These are phyloP conservation scores for Colletotrichum sp. DNA, from an alignment of 2,329 filamentous ascomycete species.

Conservation along the genomic window DNA sequence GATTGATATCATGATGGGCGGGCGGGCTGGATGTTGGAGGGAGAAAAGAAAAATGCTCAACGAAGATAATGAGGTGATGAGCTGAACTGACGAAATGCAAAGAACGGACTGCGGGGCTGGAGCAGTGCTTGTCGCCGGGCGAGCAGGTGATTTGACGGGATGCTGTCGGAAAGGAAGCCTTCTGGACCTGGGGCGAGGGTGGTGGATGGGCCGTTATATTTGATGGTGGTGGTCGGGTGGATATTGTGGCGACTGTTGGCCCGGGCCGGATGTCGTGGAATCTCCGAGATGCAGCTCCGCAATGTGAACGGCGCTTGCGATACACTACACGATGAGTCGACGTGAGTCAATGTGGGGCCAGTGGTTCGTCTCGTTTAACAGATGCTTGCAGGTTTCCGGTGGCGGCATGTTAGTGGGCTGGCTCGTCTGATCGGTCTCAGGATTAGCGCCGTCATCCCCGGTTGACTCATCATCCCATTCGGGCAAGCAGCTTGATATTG, in stretches of 20 bases:
- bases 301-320: not conserved
- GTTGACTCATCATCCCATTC: slow-evolving; percentile 7
- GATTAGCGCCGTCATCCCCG: not conserved
- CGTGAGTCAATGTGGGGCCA: slow-evolving; percentile 4
- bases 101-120: not conserved
- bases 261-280: not conserved
- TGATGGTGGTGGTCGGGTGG: not conserved
- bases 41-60: slow-evolving; percentile 6
- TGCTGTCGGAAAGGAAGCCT: not conserved
- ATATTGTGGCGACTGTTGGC: not conserved
- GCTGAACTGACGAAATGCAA: slow-evolving; percentile 20
- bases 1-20: slow-evolving; percentile 43
- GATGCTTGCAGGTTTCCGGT: fast-evolving
- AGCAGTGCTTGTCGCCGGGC: slow-evolving; percentile 8
- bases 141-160: not conserved
- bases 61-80: slow-evolving; percentile 11
- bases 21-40: not conserved
- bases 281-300: not conserved
- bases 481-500: not conserved
- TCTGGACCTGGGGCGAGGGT: not conserved
- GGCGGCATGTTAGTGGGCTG: not conserved
- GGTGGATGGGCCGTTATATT: not conserved
- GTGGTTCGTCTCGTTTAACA: not conserved
- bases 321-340: slow-evolving; percentile 10
- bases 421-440: not conserved